phyloP scores from a whole-genome alignment of 306 rosid species.

The Prunus mongolica region DNA sequence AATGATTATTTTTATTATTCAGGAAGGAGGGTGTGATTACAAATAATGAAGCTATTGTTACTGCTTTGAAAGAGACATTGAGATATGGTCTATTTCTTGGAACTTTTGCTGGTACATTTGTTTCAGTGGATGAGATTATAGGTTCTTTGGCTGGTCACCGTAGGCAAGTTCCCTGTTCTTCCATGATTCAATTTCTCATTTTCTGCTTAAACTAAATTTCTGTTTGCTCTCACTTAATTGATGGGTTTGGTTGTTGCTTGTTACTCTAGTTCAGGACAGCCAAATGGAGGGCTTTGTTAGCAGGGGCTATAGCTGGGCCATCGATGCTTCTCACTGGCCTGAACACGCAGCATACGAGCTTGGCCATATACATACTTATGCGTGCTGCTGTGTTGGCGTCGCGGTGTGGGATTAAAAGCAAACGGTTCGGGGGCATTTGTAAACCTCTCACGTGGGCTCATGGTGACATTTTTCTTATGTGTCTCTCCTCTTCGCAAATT shows the following conservation, averaged over 20 bases:
- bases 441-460: conserved; percentile 95
- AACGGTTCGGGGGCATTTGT: conserved; percentile 75
- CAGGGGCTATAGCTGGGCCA: conserved; percentile 94
- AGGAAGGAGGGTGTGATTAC: conserved; percentile 62
- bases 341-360: conserved; percentile 80
- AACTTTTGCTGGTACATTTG: conserved; percentile 88
- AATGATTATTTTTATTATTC: not conserved
- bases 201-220: not conserved
- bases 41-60: conserved; percentile 58
- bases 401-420: conserved; percentile 92
- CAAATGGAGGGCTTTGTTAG: conserved; percentile 85
- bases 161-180: conserved; percentile 63
- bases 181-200: conserved; percentile 5
- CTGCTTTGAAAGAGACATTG: conserved; percentile 80
- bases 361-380: conserved; percentile 89
- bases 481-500: conserved; percentile 92
- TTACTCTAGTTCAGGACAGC: conserved; percentile 79
- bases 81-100: conserved; percentile 92
- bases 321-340: conserved; percentile 88
- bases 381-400: conserved; percentile 92
- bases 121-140: conserved; percentile 74
- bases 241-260: conserved; percentile 1
- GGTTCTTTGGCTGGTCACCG: conserved; percentile 75
- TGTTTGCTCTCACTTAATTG: conserved; percentile 25
- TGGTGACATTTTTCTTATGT: conserved; percentile 96